Conservation (phyloP, 768 basidiomycete genomes). For the Russula griseocarnosa region DNA sequence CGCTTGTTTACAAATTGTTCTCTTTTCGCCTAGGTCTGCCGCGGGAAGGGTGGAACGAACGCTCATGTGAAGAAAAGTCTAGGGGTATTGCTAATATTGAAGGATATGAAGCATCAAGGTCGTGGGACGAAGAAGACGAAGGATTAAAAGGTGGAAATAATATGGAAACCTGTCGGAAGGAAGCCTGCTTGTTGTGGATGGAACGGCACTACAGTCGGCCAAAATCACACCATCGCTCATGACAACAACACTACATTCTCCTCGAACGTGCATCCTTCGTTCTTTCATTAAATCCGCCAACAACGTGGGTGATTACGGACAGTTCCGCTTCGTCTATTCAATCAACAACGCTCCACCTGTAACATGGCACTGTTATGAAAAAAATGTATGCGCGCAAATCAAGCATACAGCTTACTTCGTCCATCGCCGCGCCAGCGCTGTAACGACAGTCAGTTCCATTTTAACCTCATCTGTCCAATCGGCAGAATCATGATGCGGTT, state of each 20-base stretch:
- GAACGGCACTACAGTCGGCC: not conserved
- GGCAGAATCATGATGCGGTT: not conserved
- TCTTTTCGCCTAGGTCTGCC: slow-evolving; percentile 41
- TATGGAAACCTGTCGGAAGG: not conserved
- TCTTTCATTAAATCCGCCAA: not conserved
- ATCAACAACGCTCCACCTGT: not conserved
- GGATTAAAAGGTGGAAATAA: not conserved
- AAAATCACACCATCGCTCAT: not conserved
- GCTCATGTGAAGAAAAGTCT: slow-evolving; percentile 13
- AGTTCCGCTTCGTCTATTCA: not conserved
- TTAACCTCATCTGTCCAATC: not conserved
- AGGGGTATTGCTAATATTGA: not conserved
- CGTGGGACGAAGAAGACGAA: not conserved
- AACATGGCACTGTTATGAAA: not conserved
- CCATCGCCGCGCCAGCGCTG: not conserved
- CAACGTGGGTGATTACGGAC: not conserved
- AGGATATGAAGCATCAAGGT: not conserved
- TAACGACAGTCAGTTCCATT: not conserved
- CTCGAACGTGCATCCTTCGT: not conserved
- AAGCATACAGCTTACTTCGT: slow-evolving; percentile 1
- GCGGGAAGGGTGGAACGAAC: slow-evolving; percentile 8
- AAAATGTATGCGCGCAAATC: not conserved
- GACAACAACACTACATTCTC: not conserved
- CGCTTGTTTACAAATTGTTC: slow-evolving; percentile 53
- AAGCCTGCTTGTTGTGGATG: not conserved